Evolutionary conservation across 257 asterid species (phyloP).

Genomic region (Solanum sejunctum): DNA sequence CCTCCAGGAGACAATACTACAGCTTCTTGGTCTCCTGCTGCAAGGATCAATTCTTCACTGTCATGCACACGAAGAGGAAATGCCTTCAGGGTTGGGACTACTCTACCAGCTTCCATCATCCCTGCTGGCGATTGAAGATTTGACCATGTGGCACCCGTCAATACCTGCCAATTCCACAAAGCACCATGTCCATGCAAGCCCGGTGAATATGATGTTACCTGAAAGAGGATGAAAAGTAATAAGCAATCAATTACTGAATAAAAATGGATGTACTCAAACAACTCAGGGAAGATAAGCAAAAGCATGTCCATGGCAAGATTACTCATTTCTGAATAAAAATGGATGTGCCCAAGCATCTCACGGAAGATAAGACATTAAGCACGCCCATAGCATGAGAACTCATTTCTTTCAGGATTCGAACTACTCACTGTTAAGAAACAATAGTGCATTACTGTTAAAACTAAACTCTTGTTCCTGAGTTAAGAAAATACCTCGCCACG

Average conservation of each 20-base stretch:
- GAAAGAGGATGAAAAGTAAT: slow-evolving; percentile 1
- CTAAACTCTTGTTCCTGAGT: background rate
- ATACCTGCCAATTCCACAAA: slow-evolving; percentile 83
- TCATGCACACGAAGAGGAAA: slow-evolving; percentile 69
- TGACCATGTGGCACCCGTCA: slow-evolving; percentile 92
- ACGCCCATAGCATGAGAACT: background rate
- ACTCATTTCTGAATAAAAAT: background rate
- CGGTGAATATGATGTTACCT: slow-evolving; percentile 96
- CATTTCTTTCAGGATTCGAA: background rate
- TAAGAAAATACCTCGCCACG: slow-evolving; percentile 77
- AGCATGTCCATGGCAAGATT: background rate
- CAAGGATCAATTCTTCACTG: slow-evolving; percentile 66
- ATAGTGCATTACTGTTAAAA: background rate
- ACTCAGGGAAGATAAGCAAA: background rate
- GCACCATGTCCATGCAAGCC: slow-evolving; percentile 85
- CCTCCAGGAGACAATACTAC: slow-evolving; percentile 81
- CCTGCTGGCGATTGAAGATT: slow-evolving; percentile 89
- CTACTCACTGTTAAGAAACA: background rate
- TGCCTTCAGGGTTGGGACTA: slow-evolving; percentile 73
- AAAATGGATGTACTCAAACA: background rate
- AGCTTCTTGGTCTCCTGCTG: slow-evolving; percentile 95
- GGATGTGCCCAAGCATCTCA: background rate
- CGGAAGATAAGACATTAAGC: background rate
- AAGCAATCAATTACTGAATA: background rate
- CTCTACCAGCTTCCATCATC: slow-evolving; percentile 45